phyloP scores from a whole-genome alignment of 306 rosid genomes.

The Cucumis sativus region DNA sequence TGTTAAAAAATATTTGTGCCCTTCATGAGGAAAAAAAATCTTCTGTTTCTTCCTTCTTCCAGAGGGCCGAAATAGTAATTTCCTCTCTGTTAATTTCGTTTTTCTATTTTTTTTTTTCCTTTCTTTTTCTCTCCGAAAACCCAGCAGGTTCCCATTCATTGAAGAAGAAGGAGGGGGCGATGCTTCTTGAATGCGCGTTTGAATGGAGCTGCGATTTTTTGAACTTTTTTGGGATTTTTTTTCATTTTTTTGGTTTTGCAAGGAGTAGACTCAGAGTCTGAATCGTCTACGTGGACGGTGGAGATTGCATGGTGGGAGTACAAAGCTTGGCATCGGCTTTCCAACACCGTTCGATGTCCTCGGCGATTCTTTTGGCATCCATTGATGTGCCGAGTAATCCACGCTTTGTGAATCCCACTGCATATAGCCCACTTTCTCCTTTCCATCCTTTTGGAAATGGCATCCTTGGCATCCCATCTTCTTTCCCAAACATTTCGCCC shows the following conservation, averaged over 20 bases:
- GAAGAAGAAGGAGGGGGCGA: background rate
- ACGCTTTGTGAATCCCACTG: slow-evolving; percentile 87
- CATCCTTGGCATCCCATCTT: slow-evolving; percentile 69
- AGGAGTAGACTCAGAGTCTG: background rate
- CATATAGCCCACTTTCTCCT: slow-evolving; percentile 73
- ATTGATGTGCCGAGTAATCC: slow-evolving; percentile 76
- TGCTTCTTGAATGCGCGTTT: background rate
- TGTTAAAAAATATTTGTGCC: background rate
- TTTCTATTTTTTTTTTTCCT: background rate
- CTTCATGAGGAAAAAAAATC: background rate
- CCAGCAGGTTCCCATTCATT: background rate
- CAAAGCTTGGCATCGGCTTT: slow-evolving; percentile 31
- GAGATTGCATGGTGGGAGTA: background rate
- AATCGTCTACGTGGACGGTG: background rate
- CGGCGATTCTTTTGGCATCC: slow-evolving; percentile 75
- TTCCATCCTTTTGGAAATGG: slow-evolving; percentile 94
- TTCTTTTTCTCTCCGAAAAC: background rate
- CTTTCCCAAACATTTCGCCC: slow-evolving; percentile 58
- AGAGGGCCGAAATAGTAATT: background rate
- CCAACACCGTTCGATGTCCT: slow-evolving; percentile 60
- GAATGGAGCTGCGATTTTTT: background rate
- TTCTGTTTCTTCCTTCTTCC: background rate
- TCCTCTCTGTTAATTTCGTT: background rate
- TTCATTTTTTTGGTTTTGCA: background rate
- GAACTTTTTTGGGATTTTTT: background rate